These are phyloP conservation scores for Hymenoscyphus salicellus DNA, from an alignment of 2,329 filamentous ascomycete species.

Conservation along the genomic window DNA sequence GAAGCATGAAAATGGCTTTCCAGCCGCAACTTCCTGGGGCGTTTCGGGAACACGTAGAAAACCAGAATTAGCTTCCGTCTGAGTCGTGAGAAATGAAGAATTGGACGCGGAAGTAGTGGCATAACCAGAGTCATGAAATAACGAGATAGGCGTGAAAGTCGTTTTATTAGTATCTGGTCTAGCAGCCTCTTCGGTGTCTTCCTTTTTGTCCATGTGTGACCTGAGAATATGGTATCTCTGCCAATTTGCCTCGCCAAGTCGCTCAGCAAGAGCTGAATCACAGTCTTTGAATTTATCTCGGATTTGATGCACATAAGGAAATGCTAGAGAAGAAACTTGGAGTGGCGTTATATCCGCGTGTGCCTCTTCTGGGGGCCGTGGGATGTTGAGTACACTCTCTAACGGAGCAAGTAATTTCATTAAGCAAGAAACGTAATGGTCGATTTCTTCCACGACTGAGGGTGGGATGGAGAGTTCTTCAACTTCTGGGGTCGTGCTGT, in stretches of 20 bases:
- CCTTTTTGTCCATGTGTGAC: not conserved
- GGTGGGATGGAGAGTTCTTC: not conserved
- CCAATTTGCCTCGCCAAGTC: slow-evolving; percentile 1
- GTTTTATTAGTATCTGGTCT: too few species aligned
- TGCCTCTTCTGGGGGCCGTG: not conserved
- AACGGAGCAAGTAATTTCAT: slow-evolving; percentile 1
- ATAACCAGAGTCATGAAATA: not conserved
- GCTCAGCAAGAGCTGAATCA: not conserved
- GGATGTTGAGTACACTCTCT: not conserved
- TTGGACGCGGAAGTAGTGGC: not conserved
- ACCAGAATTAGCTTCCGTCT: not conserved
- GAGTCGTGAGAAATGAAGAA: not conserved
- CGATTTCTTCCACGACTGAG: not conserved
- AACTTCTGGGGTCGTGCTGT: not conserved
- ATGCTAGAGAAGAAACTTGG: not conserved
- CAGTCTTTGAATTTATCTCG: slow-evolving; percentile 2
- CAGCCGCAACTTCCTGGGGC: not conserved
- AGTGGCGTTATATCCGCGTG: not conserved
- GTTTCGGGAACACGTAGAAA: not conserved
- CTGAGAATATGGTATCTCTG: not conserved
- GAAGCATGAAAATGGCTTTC: not conserved
- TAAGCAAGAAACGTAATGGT: not conserved
- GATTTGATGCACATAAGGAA: not conserved
- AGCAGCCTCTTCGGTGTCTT: not conserved
- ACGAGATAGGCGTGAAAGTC: not conserved